Evolutionary conservation across 2,329 filamentous ascomycete genomes (phyloP).

Genomic region (Xylaria sp.): DNA sequence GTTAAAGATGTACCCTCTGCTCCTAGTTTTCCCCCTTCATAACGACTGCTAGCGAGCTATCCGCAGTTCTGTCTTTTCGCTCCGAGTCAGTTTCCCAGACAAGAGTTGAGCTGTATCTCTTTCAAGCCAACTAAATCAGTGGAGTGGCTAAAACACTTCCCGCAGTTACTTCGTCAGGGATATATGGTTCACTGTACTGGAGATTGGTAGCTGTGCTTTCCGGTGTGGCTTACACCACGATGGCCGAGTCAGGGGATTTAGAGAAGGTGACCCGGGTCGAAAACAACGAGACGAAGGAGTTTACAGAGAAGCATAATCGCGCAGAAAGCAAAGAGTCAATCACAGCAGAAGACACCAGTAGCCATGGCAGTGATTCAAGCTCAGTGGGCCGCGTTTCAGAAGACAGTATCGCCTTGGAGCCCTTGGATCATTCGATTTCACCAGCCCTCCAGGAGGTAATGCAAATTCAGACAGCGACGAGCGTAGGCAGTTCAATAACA

Average conservation of each 20-base stretch:
- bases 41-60: neutral
- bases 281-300: conserved; percentile 22
- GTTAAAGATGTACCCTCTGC: conserved; percentile 15
- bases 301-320: conserved; percentile 30
- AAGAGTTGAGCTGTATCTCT: neutral
- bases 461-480: conserved; percentile 56
- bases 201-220: neutral
- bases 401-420: conserved; percentile 43
- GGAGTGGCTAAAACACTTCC: neutral
- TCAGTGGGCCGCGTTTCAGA: conserved; percentile 44
- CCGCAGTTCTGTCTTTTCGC: neutral
- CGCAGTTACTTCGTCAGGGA: neutral
- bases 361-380: conserved; percentile 37
- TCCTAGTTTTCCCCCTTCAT: conserved; percentile 2
- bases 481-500: conserved; percentile 56
- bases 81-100: neutral
- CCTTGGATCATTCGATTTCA: conserved; percentile 45
- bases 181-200: neutral
- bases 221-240: conserved; percentile 11
- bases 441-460: conserved; percentile 55
- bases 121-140: neutral
- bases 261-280: conserved; percentile 36
- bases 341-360: conserved; percentile 27
- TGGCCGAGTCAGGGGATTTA: conserved; percentile 35
- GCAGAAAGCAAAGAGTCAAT: conserved; percentile 31